Conservation (phyloP, 2,329 filamentous ascomycete species). For the Xylaria polymorpha region DNA sequence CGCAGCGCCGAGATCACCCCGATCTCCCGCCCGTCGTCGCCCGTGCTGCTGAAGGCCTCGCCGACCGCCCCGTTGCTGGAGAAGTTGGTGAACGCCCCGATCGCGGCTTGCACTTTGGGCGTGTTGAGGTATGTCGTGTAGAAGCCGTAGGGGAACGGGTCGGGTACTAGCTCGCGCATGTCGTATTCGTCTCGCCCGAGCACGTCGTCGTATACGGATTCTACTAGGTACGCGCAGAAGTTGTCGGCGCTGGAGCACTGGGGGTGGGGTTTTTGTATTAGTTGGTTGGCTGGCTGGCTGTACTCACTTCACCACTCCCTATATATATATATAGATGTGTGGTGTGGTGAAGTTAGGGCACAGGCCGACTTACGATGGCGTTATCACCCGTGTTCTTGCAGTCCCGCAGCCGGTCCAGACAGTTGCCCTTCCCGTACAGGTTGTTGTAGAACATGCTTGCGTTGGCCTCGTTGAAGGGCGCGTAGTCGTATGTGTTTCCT, state of each 20-base stretch:
- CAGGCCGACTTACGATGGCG: constrained; percentile 52
- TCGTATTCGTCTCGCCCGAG: constrained; percentile 69
- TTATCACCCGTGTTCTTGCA: constrained; percentile 65
- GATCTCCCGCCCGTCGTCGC: constrained; percentile 58
- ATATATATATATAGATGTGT: too few species aligned
- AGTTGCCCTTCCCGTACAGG: constrained; percentile 70
- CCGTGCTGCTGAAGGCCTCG: constrained; percentile 65
- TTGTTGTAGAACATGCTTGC: constrained; percentile 67
- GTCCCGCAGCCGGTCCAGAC: constrained; percentile 65
- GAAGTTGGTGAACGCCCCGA: constrained; percentile 71
- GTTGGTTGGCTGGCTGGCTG: not conserved
- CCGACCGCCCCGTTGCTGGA: constrained; percentile 59
- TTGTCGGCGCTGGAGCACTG: constrained; percentile 64
- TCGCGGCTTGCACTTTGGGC: constrained; percentile 63
- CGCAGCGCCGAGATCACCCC: constrained; percentile 45
- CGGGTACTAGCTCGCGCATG: constrained; percentile 64
- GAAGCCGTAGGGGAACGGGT: constrained; percentile 68
- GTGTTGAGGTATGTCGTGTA: constrained; percentile 70
- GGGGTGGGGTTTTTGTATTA: constrained; percentile 5
- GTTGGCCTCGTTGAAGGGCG: constrained; percentile 62
- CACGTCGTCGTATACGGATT: constrained; percentile 63
- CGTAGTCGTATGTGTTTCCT: constrained; percentile 67
- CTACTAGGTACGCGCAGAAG: constrained; percentile 66
- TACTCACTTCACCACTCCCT: too few species aligned
- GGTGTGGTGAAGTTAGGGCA: too few species aligned